phyloP scores from a whole-genome alignment of 805 yeast species.

The Teunomyces gatunensis region DNA sequence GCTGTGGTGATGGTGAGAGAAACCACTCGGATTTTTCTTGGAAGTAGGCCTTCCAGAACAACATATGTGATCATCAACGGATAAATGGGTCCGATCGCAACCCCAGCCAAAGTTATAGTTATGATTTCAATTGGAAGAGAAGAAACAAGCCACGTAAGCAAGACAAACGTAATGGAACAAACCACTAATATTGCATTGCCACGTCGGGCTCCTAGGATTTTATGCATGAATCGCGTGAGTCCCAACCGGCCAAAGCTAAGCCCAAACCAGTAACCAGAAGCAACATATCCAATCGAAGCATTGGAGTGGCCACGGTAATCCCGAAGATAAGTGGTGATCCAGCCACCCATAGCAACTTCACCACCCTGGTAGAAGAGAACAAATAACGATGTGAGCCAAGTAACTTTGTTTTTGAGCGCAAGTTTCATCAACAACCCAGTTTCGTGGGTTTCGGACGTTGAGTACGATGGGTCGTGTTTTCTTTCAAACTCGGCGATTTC shows the following conservation, averaged over 20 bases:
- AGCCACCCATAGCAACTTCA: conserved; percentile 22
- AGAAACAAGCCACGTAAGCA: conserved; percentile 16
- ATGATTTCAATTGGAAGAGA: conserved; percentile 14
- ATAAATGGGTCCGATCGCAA: conserved; percentile 20
- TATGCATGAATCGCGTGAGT: conserved; percentile 17
- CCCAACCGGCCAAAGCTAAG: conserved; percentile 19
- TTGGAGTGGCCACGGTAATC: conserved; percentile 16
- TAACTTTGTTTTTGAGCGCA: conserved; percentile 15
- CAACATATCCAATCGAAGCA: conserved; percentile 19
- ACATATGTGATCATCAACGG: conserved; percentile 21
- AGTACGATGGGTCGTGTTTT: neutral
- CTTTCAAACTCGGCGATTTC: conserved; percentile 10
- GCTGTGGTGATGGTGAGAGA: conserved; percentile 23
- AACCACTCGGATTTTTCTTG: conserved; percentile 22
- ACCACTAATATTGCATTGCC: conserved; percentile 11
- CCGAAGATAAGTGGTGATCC: conserved; percentile 23
- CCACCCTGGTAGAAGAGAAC: conserved; percentile 19
- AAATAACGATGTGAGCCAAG: conserved; percentile 20
- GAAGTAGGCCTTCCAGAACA: conserved; percentile 16
- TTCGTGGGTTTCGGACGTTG: neutral
- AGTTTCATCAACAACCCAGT: conserved; percentile 8
- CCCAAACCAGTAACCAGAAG: conserved; percentile 25
- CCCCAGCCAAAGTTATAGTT: conserved; percentile 17
- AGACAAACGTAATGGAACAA: conserved; percentile 11
- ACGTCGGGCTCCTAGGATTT: conserved; percentile 15